Percentiles rank a stretch among this genome's conserved stretches.
phyloP scores from a whole-genome alignment of 1,284 basidiomycete genomes.

The Ceratobasidium sp. region DNA sequence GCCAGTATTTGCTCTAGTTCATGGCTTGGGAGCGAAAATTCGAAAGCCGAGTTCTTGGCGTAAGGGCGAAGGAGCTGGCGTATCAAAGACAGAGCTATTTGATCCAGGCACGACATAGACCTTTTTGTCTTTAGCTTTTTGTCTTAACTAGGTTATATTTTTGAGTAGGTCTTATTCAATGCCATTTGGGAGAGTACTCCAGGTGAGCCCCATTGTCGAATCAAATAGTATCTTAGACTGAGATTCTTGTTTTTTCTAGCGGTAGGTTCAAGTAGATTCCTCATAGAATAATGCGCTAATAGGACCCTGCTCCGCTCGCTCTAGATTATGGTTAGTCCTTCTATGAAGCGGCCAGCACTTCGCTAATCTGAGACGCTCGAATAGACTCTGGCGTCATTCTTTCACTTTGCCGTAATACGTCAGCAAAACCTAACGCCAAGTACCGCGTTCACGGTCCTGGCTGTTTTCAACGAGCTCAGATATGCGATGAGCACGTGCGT shows the following conservation, averaged over 20 bases:
- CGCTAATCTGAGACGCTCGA: no score
- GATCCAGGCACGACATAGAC: slow-evolving; percentile 71
- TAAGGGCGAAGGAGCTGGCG: slow-evolving; percentile 83
- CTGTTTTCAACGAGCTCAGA: slow-evolving; percentile 88
- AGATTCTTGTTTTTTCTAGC: slow-evolving; percentile 49
- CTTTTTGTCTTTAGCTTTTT: background rate
- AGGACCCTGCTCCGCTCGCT: background rate
- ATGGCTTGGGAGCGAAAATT: slow-evolving; percentile 97
- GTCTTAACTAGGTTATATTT: background rate
- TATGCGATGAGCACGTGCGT: slow-evolving; percentile 60
- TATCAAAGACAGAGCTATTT: slow-evolving; percentile 88
- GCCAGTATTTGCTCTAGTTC: slow-evolving; percentile 64
- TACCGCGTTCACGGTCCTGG: slow-evolving; percentile 81
- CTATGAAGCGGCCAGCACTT: no score
- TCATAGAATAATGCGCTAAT: no score
- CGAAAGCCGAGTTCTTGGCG: slow-evolving; percentile 78
- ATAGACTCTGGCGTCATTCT: slow-evolving; percentile 78
- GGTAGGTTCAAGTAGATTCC: slow-evolving; percentile 47
- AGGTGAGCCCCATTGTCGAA: slow-evolving; percentile 82
- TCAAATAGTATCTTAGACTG: no score
- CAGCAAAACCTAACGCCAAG: slow-evolving; percentile 81
- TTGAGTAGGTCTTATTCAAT: slow-evolving; percentile 73
- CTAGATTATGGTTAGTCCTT: no score
- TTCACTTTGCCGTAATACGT: slow-evolving; percentile 84
- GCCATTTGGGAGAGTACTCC: slow-evolving; percentile 68